Evolutionary conservation across 1,139 yeast species (phyloP), one percentile per base, ranked within the genome.

Genomic region (Scheffersomyces parashehatae): DNA sequence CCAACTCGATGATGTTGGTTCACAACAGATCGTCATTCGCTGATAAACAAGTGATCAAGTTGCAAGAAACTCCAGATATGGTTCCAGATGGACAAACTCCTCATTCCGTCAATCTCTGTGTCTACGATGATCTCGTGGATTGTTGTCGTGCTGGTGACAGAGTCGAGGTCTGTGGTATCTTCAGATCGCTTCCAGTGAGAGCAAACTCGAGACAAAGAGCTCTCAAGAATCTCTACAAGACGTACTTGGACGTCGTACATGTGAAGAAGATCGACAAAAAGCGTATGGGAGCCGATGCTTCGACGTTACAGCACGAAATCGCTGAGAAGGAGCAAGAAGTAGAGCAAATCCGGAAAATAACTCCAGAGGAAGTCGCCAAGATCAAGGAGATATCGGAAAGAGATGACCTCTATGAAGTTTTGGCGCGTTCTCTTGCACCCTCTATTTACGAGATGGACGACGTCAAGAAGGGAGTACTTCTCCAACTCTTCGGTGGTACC

Each of bases 11-110:
- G 98, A 82, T 86, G 47, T 72, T 93, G 44, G 79, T 93, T 20
- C 99, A 93, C 67, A 93, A 93, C 62, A 79, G 99, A 56, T 87
- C 96, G 29, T 81, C 89, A 1, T 93, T 93, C 68, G 95, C 96
- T 28, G 97, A 93, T 64, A 93, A 91, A 61, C 99, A 93, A 65
- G 93, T 93, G 31, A 83, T 93, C 50, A 88, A 89, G 59, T 71
- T 93, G 38, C 99, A 93, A 65, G 99, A 93, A 65, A 93, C 99
- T 0, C 99, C 99, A 0, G 99, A 93, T 64, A 75, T 83, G 51
- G 96, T 93, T n/a, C 99, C 99, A 3, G 99, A 89, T 68, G 99
- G 99, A 15, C 99, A 93, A 66, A 93, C 99, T 3, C 99, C 99
- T 2, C 99, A 93, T 62, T 85, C 97, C 10, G 89, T 93, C 43